Evolutionary conservation across 2,329 filamentous ascomycete species (phyloP).

Genomic region (Chaetomium olivaceum): DNA sequence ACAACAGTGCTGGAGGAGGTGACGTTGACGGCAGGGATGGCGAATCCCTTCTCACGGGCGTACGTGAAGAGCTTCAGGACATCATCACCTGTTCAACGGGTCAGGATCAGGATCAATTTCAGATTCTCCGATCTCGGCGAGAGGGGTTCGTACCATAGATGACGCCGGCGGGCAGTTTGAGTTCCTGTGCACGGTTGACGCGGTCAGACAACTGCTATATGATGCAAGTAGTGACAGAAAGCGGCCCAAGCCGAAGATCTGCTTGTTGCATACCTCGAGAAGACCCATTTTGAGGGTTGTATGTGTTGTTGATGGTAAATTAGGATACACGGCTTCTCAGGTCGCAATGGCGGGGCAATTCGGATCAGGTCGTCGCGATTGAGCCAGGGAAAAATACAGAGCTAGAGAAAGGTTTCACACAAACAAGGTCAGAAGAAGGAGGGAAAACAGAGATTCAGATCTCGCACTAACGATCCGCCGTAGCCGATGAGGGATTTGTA

Average conservation of each 20-base stretch:
- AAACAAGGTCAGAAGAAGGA: not conserved
- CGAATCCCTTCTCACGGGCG: slow-evolving; percentile 82
- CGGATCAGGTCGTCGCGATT: not conserved
- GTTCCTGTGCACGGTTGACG: slow-evolving; percentile 19
- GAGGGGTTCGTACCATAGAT: slow-evolving; percentile 26
- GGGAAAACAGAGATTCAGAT: slow-evolving; percentile 2
- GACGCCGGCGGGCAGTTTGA: slow-evolving; percentile 30
- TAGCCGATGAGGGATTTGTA: slow-evolving; percentile 26
- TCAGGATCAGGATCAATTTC: slow-evolving; percentile 5
- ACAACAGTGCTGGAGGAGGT: slow-evolving; percentile 81
- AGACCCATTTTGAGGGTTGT: slow-evolving; percentile 27
- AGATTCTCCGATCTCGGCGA: slow-evolving; percentile 20
- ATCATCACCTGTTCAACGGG: slow-evolving; percentile 26
- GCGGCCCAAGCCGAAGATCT: not conserved
- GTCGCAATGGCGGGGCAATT: slow-evolving; percentile 20
- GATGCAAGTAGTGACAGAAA: not conserved
- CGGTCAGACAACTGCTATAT: slow-evolving; percentile 1
- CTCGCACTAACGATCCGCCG: slow-evolving; percentile 23
- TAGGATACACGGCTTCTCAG: not conserved
- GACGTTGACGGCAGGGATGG: slow-evolving; percentile 89
- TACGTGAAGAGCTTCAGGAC: slow-evolving; percentile 72
- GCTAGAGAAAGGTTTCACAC: not conserved
- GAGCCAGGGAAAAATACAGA: not conserved
- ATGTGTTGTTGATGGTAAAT: not conserved
- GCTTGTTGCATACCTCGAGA: slow-evolving; percentile 22